Base-by-base conservation (phyloP, 2,329 filamentous ascomycete species). In the Sclerotiophoma versabilis region DNA sequence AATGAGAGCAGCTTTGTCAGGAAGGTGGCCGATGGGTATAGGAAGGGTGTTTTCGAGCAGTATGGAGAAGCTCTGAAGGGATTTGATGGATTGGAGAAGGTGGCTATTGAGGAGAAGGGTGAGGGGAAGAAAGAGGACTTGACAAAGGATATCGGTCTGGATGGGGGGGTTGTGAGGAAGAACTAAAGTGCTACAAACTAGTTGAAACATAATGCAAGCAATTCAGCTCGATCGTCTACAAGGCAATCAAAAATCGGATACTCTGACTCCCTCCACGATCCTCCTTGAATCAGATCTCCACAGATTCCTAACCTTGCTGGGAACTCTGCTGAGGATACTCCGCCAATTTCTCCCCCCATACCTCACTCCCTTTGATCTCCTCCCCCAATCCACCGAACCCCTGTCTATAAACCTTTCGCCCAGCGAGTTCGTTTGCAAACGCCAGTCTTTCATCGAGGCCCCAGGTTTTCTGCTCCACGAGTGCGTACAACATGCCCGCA, bases 1-100 rank as follows among this genome's bases (percentile, higher is more conserved):
- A 86, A 85, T 57, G 93, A 96, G 76, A 87, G 89, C 62, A 87
- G 87, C 0, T 92, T 93, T 61, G 88, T 96, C 11, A 85, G 90
- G 77, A 91, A 85, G 78, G 88, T 97, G 37, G 91, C 89, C 33
- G 84, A 89, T 2, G 93, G 95, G 2, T 99, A 93, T 77, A 83
- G 86, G 59, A 77, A 87, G 61, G 89, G 85, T 0, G 79, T 88
- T 2, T 98, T 91, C 77, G 85, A 91, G 73, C 78, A 78, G 72
- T 98, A 98, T 75, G 92, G 90, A 0, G 80, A 83, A 38, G 89
- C 93, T 10, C 75, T 97, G 34, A 83, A 84, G 44, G 90, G 88
- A 0, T 96, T 96, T 76, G 87, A 87, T 66, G 79, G 82, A 75
- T 89, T 93, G 83, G 92, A 96, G 79, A 72, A 79, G 62, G 77